phyloP scores from a whole-genome alignment of 176 grass and related monocot species.

The Bromus sterilis region DNA sequence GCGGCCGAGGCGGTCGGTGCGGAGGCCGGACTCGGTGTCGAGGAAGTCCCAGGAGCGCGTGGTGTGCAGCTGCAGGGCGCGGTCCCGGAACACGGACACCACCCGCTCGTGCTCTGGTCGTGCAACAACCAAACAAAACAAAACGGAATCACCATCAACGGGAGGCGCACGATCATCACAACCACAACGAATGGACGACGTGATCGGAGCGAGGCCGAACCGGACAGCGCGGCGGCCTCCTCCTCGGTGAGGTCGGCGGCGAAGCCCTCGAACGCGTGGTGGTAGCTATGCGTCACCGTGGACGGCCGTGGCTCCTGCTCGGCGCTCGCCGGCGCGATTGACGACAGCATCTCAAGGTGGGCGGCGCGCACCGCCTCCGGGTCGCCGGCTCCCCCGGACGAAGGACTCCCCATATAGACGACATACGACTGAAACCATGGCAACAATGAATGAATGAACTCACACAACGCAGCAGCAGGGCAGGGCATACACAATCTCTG shows the following conservation, averaged over 20 bases:
- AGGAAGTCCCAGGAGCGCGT: conserved; percentile 95
- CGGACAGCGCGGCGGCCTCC: conserved; percentile 72
- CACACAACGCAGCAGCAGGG: no score
- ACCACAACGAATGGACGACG: neutral
- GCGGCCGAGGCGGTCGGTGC: conserved; percentile 35
- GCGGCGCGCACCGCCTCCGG: conserved; percentile 32
- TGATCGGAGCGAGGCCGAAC: conserved; percentile 15
- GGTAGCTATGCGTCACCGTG: conserved; percentile 69
- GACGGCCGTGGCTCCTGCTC: conserved; percentile 52
- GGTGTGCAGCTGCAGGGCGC: conserved; percentile 78
- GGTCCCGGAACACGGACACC: conserved; percentile 78
- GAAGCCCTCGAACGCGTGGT: conserved; percentile 87
- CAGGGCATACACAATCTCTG: no score
- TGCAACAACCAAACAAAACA: neutral
- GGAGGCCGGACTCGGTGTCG: conserved; percentile 62
- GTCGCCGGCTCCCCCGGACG: neutral
- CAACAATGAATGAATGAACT: no score
- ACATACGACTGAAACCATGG: conserved; percentile 84
- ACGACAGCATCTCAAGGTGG: conserved; percentile 78
- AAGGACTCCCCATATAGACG: conserved; percentile 63
- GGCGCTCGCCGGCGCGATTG: conserved; percentile 52
- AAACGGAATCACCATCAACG: neutral
- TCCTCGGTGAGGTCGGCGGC: conserved; percentile 64
- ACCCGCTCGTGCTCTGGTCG: conserved; percentile 54
- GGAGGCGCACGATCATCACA: neutral